Conservation (phyloP, 2,329 filamentous ascomycete species). For the Fusarium secorum region DNA sequence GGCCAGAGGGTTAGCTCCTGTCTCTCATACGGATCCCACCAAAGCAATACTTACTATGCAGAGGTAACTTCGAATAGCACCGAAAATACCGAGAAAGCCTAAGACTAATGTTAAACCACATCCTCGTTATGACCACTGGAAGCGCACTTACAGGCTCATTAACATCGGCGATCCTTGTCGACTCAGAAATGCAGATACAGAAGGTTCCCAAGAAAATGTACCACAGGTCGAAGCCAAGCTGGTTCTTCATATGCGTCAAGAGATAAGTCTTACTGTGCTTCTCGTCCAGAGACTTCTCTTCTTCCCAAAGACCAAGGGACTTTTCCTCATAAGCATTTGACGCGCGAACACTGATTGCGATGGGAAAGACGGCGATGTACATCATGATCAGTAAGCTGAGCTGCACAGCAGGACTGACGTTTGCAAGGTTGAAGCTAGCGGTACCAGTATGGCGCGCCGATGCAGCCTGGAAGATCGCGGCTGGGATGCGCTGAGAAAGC, state of each 20-base stretch:
- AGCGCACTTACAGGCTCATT: slow-evolving; percentile 31
- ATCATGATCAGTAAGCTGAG: slow-evolving; percentile 69
- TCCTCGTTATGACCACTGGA: accelerated
- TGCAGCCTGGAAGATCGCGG: slow-evolving; percentile 65
- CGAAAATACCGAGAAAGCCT: slow-evolving; percentile 43
- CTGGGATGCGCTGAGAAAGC: slow-evolving; percentile 55
- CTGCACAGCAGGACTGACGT: slow-evolving; percentile 62
- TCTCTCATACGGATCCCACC: accelerated
- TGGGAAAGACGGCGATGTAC: slow-evolving; percentile 68
- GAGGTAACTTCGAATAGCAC: slow-evolving; percentile 46
- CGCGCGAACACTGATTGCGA: slow-evolving; percentile 67
- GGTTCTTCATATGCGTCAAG: slow-evolving; percentile 46
- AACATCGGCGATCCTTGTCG: slow-evolving; percentile 26
- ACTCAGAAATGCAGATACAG: slow-evolving; percentile 44
- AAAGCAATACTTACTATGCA: slow-evolving; percentile 39
- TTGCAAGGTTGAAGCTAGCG: slow-evolving; percentile 58
- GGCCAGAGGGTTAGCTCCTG: too few species aligned
- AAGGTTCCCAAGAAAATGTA: slow-evolving; percentile 51
- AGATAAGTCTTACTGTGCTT: slow-evolving; percentile 40
- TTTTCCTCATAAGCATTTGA: slow-evolving; percentile 69
- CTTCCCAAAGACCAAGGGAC: slow-evolving; percentile 65
- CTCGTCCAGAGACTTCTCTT: slow-evolving; percentile 33
- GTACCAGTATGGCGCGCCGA: slow-evolving; percentile 57
- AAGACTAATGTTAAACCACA: accelerated
- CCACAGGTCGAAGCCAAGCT: slow-evolving; percentile 52